These are phyloP conservation scores for Oropetium thomaeum DNA, from an alignment of 176 grass and related monocot genomes.

Conservation along the genomic window DNA sequence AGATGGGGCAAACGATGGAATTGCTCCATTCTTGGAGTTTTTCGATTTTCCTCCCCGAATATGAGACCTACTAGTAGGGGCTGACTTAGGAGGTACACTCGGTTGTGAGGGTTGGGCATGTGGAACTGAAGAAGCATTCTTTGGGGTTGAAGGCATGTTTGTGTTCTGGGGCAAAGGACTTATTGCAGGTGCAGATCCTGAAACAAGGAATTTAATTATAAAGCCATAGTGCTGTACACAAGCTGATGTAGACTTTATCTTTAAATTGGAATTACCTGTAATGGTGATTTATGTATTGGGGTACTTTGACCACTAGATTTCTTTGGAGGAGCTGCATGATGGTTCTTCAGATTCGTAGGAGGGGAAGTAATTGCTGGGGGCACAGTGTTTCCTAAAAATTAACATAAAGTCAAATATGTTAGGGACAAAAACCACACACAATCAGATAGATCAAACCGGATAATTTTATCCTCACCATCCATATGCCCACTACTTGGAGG, in stretches of 20 bases:
- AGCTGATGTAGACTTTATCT: not conserved
- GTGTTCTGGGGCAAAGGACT: conserved; percentile 58
- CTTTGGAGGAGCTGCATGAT: conserved; percentile 48
- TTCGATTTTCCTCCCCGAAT: conserved; percentile 21
- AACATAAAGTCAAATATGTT: conserved; percentile 14
- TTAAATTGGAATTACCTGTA: conserved; percentile 45
- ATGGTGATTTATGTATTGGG: conserved; percentile 41
- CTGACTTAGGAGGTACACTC: conserved; percentile 42
- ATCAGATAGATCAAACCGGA: not conserved
- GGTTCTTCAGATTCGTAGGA: conserved; percentile 28
- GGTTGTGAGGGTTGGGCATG: conserved; percentile 37
- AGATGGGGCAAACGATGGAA: conserved; percentile 35
- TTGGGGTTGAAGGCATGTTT: conserved; percentile 47
- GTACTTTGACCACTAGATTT: conserved; percentile 29
- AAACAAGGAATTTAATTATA: conserved; percentile 24
- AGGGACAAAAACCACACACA: not conserved
- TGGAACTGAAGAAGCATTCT: conserved; percentile 45
- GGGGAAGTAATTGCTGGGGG: conserved; percentile 42
- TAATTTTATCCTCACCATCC: conserved; percentile 37
- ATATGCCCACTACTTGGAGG: conserved; percentile 47
- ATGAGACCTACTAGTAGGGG: conserved; percentile 42
- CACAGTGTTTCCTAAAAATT: conserved; percentile 45
- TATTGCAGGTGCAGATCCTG: conserved; percentile 56
- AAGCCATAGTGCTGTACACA: conserved; percentile 18
- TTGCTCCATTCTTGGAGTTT: conserved; percentile 35